A percentile compares a stretch with the other conserved stretches of the same genome.
These are phyloP conservation scores for Macadamia integrifolia DNA, from an alignment of 164 flowering plant genomes.

Conservation along the genomic window DNA sequence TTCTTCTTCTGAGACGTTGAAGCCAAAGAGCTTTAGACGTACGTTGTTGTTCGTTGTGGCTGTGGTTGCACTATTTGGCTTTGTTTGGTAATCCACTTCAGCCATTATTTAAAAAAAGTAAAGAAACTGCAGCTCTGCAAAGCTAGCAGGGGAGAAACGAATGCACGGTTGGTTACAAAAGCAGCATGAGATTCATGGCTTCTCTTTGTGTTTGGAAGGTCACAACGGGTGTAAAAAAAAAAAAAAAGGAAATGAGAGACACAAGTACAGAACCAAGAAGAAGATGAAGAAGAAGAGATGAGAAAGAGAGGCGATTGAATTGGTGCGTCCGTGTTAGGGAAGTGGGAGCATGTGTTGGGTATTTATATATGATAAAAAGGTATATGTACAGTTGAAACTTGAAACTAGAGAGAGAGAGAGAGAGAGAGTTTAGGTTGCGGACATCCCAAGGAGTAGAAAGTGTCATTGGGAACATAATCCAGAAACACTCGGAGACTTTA, in stretches of 20 bases:
- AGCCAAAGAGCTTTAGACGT: conserved; percentile 75
- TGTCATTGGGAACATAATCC: conserved; percentile 43
- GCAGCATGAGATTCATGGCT: conserved; percentile 2
- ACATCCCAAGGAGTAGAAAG: conserved; percentile 48
- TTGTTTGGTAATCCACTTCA: conserved; percentile 34
- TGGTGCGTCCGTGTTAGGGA: not conserved
- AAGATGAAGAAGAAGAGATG: not conserved
- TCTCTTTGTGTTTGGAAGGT: not conserved
- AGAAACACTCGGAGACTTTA: conserved; percentile 28
- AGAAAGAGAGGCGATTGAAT: not conserved
- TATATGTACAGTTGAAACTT: not conserved
- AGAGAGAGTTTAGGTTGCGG: conserved; percentile 41
- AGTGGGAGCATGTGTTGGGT: conserved; percentile 28
- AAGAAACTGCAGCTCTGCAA: not conserved
- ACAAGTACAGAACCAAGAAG: too few relatives aligned
- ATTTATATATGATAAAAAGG: conserved; percentile 27
- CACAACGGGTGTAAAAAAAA: not conserved
- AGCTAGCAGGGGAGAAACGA: conserved; percentile 4
- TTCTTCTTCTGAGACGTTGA: conserved; percentile 55
- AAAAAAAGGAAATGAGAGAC: not conserved
- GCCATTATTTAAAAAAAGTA: conserved; percentile 25
- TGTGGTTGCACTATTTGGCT: conserved; percentile 16
- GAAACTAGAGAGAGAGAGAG: conserved; percentile 4
- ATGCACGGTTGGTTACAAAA: not conserved
- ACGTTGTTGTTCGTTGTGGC: conserved; percentile 8